Evolutionary conservation across 2,329 filamentous ascomycete genomes (phyloP), one percentile per base, ranked within the genome.

Genomic region (Phyllosticta citriasiana): DNA sequence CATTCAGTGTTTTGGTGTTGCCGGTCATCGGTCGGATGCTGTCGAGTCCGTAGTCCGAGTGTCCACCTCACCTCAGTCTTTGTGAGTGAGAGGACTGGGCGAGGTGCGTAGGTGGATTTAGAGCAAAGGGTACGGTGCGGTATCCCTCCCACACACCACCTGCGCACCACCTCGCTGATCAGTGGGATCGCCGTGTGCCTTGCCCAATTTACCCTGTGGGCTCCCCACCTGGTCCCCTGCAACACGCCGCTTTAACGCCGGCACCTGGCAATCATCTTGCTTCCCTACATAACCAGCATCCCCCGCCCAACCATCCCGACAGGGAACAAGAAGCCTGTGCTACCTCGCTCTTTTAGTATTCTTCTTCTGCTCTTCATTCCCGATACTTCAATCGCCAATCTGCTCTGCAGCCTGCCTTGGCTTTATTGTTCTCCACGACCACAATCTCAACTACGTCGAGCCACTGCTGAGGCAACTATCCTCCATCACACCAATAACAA

Each of bases 141-240:
- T 22, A 22, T 22, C 26, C n/a, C n/a, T 30, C 57, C 52, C 57
- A 59, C 57, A 53, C 57, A 58, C 57, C 57, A 59, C 57, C 27
- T 9, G 16, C 57, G 27, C 57, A 58, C 57, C 57, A 58, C 57
- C 35, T 14, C 35, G 5, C 12, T 22, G 19, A 22, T 22, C 16
- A n/a, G 40, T 6, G 40, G 40, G 40, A 47, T 47, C 40, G 40
- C 40, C 40, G 40, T 47, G 40, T 47, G 12, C 12, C 12, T n/a
- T 47, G 14, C 40, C 33, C 16, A 47, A 47, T n/a, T 47, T 47
- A 47, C 40, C 35, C 12, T 47, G 35, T 16, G 14, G 12, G 35
- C 35, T 47, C 35, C 35, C 35, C 35, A 47, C 35, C 35, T 16
- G n/a, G 12, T 47, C 40, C 40, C 40, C 40, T 47, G 40, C 40